Evolutionary conservation across 768 basidiomycete genomes (phyloP).

Genomic region (Amanita pallidorosea): DNA sequence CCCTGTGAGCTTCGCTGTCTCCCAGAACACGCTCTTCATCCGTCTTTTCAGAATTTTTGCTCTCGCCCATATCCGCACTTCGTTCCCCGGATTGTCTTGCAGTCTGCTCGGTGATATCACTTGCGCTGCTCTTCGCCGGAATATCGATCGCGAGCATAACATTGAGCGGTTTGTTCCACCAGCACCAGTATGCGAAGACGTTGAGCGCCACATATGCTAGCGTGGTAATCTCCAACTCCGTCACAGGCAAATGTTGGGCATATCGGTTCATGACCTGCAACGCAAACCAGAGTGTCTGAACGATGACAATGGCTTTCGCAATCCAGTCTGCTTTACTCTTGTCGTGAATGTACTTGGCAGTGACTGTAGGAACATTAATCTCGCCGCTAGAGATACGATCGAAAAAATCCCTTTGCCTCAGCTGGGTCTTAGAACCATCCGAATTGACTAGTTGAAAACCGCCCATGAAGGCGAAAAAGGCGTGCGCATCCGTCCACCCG

Average conservation of each 20-base stretch:
- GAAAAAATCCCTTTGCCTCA: too few relatives aligned
- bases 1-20: too few relatives aligned
- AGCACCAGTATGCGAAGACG: conserved; percentile 17
- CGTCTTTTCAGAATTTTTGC: too few relatives aligned
- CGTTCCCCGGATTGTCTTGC: background rate
- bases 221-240: conserved; percentile 21
- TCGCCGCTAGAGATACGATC: background rate
- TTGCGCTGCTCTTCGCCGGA: background rate
- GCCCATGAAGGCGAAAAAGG: background rate
- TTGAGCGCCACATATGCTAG: conserved; percentile 17
- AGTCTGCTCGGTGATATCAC: too few relatives aligned
- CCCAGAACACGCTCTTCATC: too few relatives aligned
- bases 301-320: conserved; percentile 13
- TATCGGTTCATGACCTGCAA: conserved; percentile 17
- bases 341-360: conserved; percentile 14
- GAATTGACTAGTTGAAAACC: background rate
- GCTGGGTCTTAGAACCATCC: too few relatives aligned
- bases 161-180: conserved; percentile 26
- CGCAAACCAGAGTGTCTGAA: conserved; percentile 23
- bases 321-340: conserved; percentile 17
- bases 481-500: conserved; percentile 1
- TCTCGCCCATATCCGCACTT: too few relatives aligned
- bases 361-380: conserved; percentile 5
- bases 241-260: conserved; percentile 12
- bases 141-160: conserved; percentile 11